Base-by-base conservation (phyloP, 306 rosid species). In the Hylodesmum podocarpum region DNA sequence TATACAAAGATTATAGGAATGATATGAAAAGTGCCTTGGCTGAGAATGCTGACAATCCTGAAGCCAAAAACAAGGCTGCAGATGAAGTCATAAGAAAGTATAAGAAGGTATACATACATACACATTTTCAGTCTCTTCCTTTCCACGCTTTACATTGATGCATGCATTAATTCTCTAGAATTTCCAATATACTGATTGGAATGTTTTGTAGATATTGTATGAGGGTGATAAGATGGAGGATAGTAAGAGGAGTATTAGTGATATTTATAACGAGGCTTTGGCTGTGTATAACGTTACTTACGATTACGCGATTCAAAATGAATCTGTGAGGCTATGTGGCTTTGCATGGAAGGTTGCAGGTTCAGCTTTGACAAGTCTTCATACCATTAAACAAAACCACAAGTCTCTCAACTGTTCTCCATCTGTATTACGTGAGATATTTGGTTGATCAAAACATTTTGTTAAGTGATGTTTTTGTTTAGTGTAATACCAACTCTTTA, bases 331-430 rank as follows among this genome's bases (percentile, higher is more conserved):
- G n/a, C n/a, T n/a, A 24, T 93, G 96, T 66, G 1, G 71, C 61
- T 93, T 89, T 68, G 97, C 88, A 0, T 91, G 95, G 97, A 89
- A 43, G 77, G 70, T 89, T 79, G 97, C 94, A 0, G 94, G 97
- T 25, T 28, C 89, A 21, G 86, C 93, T 36, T 88, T 89, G 11
- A 22, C 65, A 8, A 65, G 76, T 18, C 61, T 78, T 22, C 73
- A 57, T 72, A 44, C 37, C 29, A 67, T 21, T 12, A 78, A 85
- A 68, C 85, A 69, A 14, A 76, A 68, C 29, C 86, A 55, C 29
- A 80, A 33, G n/a, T 3, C 66, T 40, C 54, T 87, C 62, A 1
- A 40, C 11, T 75, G 80, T 67, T 39, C 25, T 18, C 66, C 82
- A 10, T 76, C 85, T 39, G 90, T 84, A n/a, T 13, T 91, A 73